Evolutionary conservation across 2,329 filamentous ascomycete genomes (phyloP).

Genomic region (Beauveria sp.): DNA sequence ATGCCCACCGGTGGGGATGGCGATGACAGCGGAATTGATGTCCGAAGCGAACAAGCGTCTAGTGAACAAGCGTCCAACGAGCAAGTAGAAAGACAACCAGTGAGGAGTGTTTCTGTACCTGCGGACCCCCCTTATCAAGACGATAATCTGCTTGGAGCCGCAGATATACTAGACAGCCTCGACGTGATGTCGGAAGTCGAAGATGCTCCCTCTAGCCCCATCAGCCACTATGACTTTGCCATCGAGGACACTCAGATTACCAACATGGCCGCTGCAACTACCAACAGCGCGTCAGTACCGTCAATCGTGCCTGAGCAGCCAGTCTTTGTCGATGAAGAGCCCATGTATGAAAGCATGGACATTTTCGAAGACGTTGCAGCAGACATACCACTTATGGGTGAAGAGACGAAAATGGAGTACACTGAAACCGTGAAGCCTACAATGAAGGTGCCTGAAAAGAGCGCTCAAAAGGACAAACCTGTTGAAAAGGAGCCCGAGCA

Average conservation of each 20-base stretch:
- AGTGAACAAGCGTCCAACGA: not conserved
- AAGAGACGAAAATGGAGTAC: not conserved
- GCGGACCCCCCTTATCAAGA: not conserved
- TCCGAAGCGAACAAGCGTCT: constrained; percentile 1
- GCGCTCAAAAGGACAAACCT: not conserved
- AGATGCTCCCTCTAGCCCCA: not conserved
- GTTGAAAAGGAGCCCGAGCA: not conserved
- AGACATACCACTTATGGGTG: not conserved
- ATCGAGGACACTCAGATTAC: not conserved
- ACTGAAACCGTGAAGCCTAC: not conserved
- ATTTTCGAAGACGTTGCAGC: not conserved
- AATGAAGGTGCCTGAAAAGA: not conserved
- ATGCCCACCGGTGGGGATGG: not conserved
- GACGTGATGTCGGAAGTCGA: constrained; percentile 3
- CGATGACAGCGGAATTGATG: constrained; percentile 6
- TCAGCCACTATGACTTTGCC: not conserved
- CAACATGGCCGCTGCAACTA: not conserved
- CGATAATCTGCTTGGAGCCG: not conserved
- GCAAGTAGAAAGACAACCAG: not conserved
- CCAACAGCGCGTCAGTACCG: not conserved
- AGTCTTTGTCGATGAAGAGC: not conserved
- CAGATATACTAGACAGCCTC: not conserved
- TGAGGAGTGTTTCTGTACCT: not conserved
- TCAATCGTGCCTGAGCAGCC: not conserved
- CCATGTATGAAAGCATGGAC: not conserved